Conservation (phyloP, 176 grass and related monocot genomes). For the Chrysopogon serrulatus region DNA sequence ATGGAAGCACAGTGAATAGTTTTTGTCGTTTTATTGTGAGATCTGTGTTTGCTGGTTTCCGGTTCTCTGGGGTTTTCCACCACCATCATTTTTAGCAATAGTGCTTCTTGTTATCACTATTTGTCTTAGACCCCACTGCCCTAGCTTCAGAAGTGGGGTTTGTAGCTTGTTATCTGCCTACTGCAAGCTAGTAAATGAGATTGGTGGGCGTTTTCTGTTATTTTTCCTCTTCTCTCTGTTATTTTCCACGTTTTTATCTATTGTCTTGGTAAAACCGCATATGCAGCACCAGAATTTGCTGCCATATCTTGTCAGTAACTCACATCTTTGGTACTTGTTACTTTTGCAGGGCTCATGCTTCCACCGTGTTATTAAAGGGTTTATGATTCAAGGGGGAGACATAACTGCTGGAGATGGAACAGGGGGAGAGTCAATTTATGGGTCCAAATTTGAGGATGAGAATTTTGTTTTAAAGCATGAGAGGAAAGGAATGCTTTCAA, state of each 20-base stretch:
- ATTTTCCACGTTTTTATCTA: neutral
- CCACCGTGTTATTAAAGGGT: constrained; percentile 86
- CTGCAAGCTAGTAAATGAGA: neutral
- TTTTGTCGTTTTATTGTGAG: neutral
- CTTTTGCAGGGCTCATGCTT: constrained; percentile 73
- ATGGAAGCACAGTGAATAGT: constrained; percentile 9
- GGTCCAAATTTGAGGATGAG: constrained; percentile 83
- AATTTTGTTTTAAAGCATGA: constrained; percentile 95
- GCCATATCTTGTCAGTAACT: neutral
- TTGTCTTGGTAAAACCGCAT: neutral
- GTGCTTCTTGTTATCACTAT: neutral
- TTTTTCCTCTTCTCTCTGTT: constrained; percentile 3
- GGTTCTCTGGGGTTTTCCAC: neutral
- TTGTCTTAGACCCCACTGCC: neutral
- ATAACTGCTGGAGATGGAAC: constrained; percentile 92
- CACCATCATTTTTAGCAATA: neutral
- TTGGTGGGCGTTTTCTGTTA: neutral
- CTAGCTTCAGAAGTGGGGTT: neutral
- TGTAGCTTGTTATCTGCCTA: neutral
- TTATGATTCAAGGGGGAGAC: constrained; percentile 99
- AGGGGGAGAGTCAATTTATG: constrained; percentile 96
- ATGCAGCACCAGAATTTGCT: neutral
- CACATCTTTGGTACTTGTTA: neutral
- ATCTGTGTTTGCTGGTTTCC: neutral
- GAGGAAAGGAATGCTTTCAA: constrained; percentile 97